Base-by-base conservation (phyloP, 345 rosid genomes). In the Psidium friedrichsthalianum region DNA sequence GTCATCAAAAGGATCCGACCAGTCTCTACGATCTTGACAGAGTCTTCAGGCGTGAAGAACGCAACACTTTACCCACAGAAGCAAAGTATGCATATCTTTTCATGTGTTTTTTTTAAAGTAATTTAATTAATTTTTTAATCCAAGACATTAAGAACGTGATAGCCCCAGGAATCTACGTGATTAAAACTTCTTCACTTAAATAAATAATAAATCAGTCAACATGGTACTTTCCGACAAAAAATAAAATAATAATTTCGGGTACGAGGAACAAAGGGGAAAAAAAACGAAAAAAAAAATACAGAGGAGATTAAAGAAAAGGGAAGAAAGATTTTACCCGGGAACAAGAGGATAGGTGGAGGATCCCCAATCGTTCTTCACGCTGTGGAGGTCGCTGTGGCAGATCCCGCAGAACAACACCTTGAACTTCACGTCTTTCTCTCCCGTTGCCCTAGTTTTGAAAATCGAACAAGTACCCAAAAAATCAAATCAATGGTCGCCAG, bases 381-480 rank as follows among this genome's bases (percentile, higher is more conserved):
- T 83, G 76, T 92, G 94, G 21, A 93, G 91, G 82, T 95, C 98
- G 24, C 90, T 80, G 87, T 95, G 96, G 86, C 98, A 95, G 49
- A 95, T 91, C 85, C 98, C 98, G 87, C 98, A 95, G 55, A 88
- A 92, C 56, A 93, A 14, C 64, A 94, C 93, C 82, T 92, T 94
- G 52, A 95, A 86, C 84, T 84, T 88, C 88, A 95, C 94, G 69
- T 95, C 98, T 8, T 88, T 87, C 2, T 92, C 94, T 44, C 95
- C 95, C 0, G 94, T 92, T 76, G 86, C 89, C 86, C 96, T 95
- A 6, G 90, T 53, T 53, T 84, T 20, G 21, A 44, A 52, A 8
- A 52, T 27, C 55, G 16, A 82, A 52, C 32, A 76, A 54, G 49
- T 51, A 74, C 27, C 18, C 56, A 5, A 76, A 24, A 24, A 44